Conservation (phyloP, 176 grass and related monocot genomes). For the Bromus sterilis region DNA sequence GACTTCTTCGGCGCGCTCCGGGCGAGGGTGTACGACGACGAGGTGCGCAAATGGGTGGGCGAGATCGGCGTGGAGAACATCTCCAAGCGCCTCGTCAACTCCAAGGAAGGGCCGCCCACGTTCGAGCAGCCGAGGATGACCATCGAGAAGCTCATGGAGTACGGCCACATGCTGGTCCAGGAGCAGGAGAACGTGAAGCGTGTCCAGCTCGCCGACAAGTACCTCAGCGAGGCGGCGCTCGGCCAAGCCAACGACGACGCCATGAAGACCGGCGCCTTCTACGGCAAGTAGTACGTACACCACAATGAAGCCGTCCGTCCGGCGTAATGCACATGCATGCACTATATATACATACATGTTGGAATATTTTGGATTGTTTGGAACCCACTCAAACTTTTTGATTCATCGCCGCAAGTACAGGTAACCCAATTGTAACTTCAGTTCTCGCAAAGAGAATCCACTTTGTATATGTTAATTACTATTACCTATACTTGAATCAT, state of each 20-base stretch:
- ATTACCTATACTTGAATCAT: background rate
- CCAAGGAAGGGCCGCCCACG: slow-evolving; percentile 56
- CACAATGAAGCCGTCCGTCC: slow-evolving; percentile 3
- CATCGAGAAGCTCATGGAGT: slow-evolving; percentile 60
- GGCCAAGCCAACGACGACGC: slow-evolving; percentile 61
- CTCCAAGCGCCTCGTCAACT: slow-evolving; percentile 65
- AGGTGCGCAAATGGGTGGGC: slow-evolving; percentile 64
- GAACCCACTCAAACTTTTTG: background rate
- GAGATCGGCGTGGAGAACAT: slow-evolving; percentile 43
- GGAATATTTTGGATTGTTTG: background rate
- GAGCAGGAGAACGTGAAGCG: slow-evolving; percentile 91
- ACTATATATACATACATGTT: slow-evolving; percentile 1
- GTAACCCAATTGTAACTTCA: background rate
- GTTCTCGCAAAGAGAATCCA: background rate
- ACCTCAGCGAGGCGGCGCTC: slow-evolving; percentile 62
- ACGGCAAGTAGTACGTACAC: slow-evolving; percentile 33
- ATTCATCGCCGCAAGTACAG: background rate
- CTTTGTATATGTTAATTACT: background rate
- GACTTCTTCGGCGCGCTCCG: slow-evolving; percentile 90
- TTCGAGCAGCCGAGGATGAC: slow-evolving; percentile 80
- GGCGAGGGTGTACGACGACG: slow-evolving; percentile 80
- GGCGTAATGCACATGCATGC: background rate
- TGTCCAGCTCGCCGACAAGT: slow-evolving; percentile 79
- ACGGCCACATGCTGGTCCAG: slow-evolving; percentile 53
- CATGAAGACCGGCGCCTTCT: slow-evolving; percentile 49